Evolutionary conservation across 2,329 filamentous ascomycete genomes (phyloP), one percentile per base, ranked within the genome.

Genomic region (Colletotrichum sp.): DNA sequence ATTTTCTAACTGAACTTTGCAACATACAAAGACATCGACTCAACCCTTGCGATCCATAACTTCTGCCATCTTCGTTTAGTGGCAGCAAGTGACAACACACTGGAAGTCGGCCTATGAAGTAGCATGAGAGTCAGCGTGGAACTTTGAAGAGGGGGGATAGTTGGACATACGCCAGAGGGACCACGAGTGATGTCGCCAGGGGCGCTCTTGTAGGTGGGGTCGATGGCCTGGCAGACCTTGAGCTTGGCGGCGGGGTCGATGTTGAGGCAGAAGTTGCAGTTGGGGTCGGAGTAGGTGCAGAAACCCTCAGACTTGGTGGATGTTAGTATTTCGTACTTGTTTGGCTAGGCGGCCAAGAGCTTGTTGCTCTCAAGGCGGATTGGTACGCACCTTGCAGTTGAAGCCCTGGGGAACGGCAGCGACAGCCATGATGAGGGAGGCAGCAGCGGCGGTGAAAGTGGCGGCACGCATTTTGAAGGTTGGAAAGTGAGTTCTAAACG

Each of bases 201-300:
- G 27, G 69, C 39, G 39, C 27, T 55, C 29, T 27, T 64, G 69
- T 65, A 71, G 15, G 59, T 64, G 59, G 69, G 69, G 59, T 71
- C 59, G 22, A 71, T 64, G 3, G 36, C 32, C 27, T 71, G 59
- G 59, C 68, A 71, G 36, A 71, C 34, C n/a, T 65, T 27, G 29
- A 71, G 15, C 69, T 71, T 71, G 36, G 36, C 34, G 1, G 67
- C 1, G 25, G 32, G 6, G 8, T 32, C 16, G 8, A 71, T 71
- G 39, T 57, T 36, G 5, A 71, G 36, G 39, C 69, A 71, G 39
- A 65, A 65, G 69, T 71, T 71, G 39, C 69, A 71, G 69, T 71
- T 65, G 39, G 59, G 69, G 69, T 71, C 69, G 39, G 57, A 64
- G 59, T 49, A 52, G 15, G 59, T 55, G 39, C 69, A 71, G 69